Percentiles rank a stretch among this genome's conserved stretches.
Conservation (phyloP, 129 eudicot genomes). For the Flaveria linearis region DNA sequence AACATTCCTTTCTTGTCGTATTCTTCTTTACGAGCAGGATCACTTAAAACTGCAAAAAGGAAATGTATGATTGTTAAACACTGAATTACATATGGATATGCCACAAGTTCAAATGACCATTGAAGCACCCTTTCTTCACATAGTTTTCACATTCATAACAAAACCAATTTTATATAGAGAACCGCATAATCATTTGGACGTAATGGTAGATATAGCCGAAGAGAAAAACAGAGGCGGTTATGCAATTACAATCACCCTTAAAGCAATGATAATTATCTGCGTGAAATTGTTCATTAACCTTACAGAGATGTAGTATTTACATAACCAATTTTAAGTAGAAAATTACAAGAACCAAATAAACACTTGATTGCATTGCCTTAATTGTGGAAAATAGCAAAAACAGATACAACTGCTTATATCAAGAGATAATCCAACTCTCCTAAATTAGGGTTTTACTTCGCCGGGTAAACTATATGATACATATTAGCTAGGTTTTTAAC, state of each 20-base stretch:
- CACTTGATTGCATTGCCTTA: too few species aligned
- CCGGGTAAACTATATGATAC: background rate
- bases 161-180: background rate
- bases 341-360: too few species aligned
- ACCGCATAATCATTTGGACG: background rate
- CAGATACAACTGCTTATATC: too few species aligned
- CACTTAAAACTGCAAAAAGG: conserved; percentile 63
- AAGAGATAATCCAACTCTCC: background rate
- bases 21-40: conserved; percentile 68
- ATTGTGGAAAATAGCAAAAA: too few species aligned
- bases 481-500: background rate
- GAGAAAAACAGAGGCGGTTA: background rate
- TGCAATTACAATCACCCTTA: background rate
- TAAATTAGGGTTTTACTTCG: background rate
- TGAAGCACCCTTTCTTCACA: conserved; percentile 5
- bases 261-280: too few species aligned
- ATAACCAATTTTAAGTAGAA: too few species aligned
- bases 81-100: too few species aligned
- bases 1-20: conserved; percentile 82
- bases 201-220: background rate
- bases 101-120: background rate
- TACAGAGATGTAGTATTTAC: too few species aligned
- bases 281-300: too few species aligned
- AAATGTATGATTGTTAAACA: background rate
- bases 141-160: background rate